Percentiles rank a stretch among this genome's conserved stretches.
Evolutionary conservation across 1,284 basidiomycete genomes (phyloP).

Genomic region (Vanrija sp.): DNA sequence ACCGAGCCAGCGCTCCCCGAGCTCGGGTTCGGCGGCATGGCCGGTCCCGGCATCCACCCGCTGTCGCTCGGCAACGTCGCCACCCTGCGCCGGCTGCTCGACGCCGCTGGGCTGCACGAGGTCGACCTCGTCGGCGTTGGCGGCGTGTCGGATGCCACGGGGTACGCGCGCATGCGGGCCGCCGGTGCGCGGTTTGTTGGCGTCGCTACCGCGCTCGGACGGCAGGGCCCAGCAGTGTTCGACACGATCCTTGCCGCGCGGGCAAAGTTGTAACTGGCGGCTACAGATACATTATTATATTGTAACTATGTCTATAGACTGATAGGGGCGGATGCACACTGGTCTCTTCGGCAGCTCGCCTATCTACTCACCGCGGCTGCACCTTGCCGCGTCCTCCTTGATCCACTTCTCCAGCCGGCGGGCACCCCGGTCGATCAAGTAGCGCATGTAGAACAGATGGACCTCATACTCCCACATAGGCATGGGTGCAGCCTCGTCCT

Average conservation of each 20-base stretch:
- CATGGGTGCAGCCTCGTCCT: too few relatives aligned
- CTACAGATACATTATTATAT: too few relatives aligned
- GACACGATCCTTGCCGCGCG: neutral
- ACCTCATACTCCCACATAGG: too few relatives aligned
- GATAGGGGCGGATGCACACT: too few relatives aligned
- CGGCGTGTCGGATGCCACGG: constrained; percentile 10
- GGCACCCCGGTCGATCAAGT: too few relatives aligned
- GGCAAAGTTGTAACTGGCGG: neutral
- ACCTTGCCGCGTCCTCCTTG: too few relatives aligned
- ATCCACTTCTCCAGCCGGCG: too few relatives aligned
- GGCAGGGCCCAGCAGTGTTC: constrained; percentile 7
- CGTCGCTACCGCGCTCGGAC: constrained; percentile 11
- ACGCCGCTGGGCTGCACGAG: neutral
- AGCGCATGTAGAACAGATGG: too few relatives aligned
- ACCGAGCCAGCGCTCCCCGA: constrained; percentile 6
- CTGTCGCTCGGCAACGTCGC: constrained; percentile 14
- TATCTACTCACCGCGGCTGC: too few relatives aligned
- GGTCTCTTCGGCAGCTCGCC: too few relatives aligned
- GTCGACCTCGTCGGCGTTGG: constrained; percentile 17
- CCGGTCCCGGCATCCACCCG: constrained; percentile 14
- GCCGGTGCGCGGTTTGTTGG: constrained; percentile 9
- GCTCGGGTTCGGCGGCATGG: constrained; percentile 16
- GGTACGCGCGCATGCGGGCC: constrained; percentile 10
- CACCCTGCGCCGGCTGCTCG: constrained; percentile 7
- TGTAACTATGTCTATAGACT: too few relatives aligned